These are phyloP conservation scores for Herpotrichia juniperi DNA, from an alignment of 2,329 filamentous ascomycete species.

Conservation along the genomic window DNA sequence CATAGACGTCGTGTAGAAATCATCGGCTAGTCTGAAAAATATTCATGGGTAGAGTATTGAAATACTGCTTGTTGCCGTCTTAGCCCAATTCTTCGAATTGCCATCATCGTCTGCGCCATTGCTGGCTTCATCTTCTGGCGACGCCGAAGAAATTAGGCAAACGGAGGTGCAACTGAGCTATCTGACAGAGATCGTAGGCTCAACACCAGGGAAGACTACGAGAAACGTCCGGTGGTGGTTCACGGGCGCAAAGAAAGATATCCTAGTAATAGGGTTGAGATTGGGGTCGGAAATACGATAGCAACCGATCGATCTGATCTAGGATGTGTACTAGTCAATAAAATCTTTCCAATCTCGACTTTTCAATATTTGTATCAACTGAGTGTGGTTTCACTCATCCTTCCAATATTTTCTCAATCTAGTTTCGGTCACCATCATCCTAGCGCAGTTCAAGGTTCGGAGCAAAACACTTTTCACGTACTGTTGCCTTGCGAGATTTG, in stretches of 20 bases:
- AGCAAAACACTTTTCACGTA: too few relatives aligned
- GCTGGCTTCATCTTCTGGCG: conserved; percentile 10
- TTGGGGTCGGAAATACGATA: not conserved
- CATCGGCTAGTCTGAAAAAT: conserved; percentile 1
- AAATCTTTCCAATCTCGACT: too few relatives aligned
- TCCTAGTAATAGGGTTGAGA: not conserved
- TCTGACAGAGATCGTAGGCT: not conserved
- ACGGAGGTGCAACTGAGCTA: not conserved
- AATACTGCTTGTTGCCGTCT: conserved; percentile 13
- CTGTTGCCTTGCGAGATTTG: too few relatives aligned
- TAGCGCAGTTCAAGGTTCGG: too few relatives aligned
- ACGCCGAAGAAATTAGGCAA: not conserved
- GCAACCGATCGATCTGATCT: not conserved
- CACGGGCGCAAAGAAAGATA: not conserved
- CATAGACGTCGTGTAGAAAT: too few relatives aligned
- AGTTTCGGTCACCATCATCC: too few relatives aligned
- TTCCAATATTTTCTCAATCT: too few relatives aligned
- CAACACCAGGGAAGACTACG: not conserved
- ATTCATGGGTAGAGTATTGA: too few relatives aligned
- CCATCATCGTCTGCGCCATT: conserved; percentile 7
- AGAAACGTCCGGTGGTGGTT: not conserved
- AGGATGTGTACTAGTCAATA: not conserved
- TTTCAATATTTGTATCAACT: too few relatives aligned
- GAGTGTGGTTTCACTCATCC: too few relatives aligned
- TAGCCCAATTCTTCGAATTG: conserved; percentile 14